Base-by-base conservation (phyloP, 176 grass and related monocot genomes). In the Cenchrus fungigraminus region DNA sequence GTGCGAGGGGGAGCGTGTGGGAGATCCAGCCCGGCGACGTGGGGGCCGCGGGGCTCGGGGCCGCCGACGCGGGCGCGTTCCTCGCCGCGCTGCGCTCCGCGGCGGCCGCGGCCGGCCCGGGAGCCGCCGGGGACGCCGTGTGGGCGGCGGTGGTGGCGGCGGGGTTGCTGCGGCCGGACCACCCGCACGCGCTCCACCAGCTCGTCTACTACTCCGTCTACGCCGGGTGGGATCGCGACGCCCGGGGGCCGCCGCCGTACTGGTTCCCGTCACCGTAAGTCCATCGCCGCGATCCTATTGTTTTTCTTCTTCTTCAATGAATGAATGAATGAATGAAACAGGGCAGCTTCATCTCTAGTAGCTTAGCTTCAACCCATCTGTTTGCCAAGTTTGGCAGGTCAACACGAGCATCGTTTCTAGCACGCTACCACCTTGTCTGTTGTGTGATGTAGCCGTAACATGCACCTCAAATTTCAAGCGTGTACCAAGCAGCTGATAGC, bases 151-250 rank as follows among this genome's bases (percentile, higher is more conserved):
- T 84, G 25, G 63, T 15, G 11, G 85, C 83, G 55, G 65, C 65
- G 29, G 74, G 86, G 65, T n/a, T 94, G 45, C 89, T 98, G 76
- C 83, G 83, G 83, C 91, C 93, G 76, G 96, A 92, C 69, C 93
- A 95, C 87, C 96, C 93, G 44, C 96, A 92, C 88, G 85, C 91
- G 74, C 93, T 98, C 77, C 93, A 98, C 77, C 96, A 90, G 91
- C 93, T 98, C 51, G 89, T 98, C 9, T 98, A 95, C 87, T 95
- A 94, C 89, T 94, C 96, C 58, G 85, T 86, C 31, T 98, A 95
- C 82, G 87, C 87, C 45, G 76, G 56, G 5, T 98, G 96, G 96
- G 91, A 98, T 46, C 29, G 65, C 31, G 85, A 83, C 51, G 19
- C 87, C 2, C 74, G 91, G 2, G 93, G 96, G n/a, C 96, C 96